Evolutionary conservation across 2,329 filamentous ascomycete species (phyloP), one percentile per base, ranked within the genome.

Genomic region (Fusarium multiceps): DNA sequence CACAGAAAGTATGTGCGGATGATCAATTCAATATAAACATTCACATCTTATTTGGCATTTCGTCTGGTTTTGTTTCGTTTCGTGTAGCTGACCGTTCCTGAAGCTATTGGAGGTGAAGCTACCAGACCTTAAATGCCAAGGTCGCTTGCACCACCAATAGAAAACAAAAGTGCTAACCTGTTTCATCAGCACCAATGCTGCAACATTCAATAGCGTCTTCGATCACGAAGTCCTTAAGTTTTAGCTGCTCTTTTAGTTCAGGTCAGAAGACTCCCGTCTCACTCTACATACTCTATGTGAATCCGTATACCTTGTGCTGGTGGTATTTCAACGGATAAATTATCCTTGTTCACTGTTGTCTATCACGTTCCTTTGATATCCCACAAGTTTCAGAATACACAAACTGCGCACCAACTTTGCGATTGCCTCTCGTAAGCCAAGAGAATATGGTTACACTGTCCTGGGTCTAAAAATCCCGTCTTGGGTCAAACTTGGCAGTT

Each of bases 81-180:
- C 57, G 56, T 71, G 54, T 72, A 57, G 42, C 51, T 42, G 32
- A 30, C 32, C 45, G 43, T 55, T 48, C 55, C 51, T 47, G 51
- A 16, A 48, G 32, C 46, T 42, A 70, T 65, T 70, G 63, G 68
- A 55, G 47, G 45, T 60, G 20, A 59, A 43, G 50, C 41, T 37
- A 47, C 53, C 59, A 60, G 34, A 50, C 45, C 18, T 50, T 21
- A 48, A 43, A 45, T 55, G 66, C 69, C 69, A 72, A 72, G 69
- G 58, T 70, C 69, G 66, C 63, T 70, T 67, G 59, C 54, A 30
- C 34, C 46, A 68, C 69, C 69, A 72, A 71, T 68, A 28, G 25
- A 28, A 13, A 32, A 21, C 30, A 55, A 41, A 55, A 27, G 54
- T 41, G 34, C 60, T 61, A 59, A 48, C 47, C 49, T 43, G 14